A percentile compares a stretch with the other conserved stretches of the same genome.
phyloP scores from a whole-genome alignment of 2,329 filamentous ascomycete species.

The Epichloe festucae region DNA sequence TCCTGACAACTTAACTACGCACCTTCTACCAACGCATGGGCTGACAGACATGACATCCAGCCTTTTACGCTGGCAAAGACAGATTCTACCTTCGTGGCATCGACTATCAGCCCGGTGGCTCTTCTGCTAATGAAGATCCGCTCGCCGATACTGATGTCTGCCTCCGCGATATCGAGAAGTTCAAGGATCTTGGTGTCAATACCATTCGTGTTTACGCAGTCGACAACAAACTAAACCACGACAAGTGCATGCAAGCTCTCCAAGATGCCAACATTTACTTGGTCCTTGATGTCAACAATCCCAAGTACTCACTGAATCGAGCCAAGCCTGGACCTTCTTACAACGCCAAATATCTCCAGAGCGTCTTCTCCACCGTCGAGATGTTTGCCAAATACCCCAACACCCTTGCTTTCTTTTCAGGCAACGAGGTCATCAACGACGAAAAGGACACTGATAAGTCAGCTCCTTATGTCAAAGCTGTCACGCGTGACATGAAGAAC shows the following conservation, averaged over 20 bases:
- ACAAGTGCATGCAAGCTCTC: slow-evolving; percentile 71
- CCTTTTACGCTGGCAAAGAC: slow-evolving; percentile 39
- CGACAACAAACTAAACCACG: slow-evolving; percentile 73
- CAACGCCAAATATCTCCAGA: slow-evolving; percentile 73
- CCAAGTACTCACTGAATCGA: slow-evolving; percentile 78
- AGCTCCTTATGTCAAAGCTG: slow-evolving; percentile 66
- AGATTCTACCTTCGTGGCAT: slow-evolving; percentile 49
- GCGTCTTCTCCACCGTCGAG: slow-evolving; percentile 79
- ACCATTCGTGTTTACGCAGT: slow-evolving; percentile 86
- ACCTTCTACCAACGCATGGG: not conserved
- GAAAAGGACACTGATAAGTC: slow-evolving; percentile 46
- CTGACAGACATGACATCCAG: slow-evolving; percentile 18
- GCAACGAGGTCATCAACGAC: slow-evolving; percentile 70
- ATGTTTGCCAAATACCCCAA: slow-evolving; percentile 73
- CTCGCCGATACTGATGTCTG: slow-evolving; percentile 59
- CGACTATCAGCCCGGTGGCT: slow-evolving; percentile 51
- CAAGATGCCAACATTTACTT: slow-evolving; percentile 83
- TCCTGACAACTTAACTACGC: not conserved
- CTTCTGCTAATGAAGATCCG: slow-evolving; percentile 50
- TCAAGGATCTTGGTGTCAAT: slow-evolving; percentile 80
- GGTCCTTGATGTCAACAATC: slow-evolving; percentile 82
- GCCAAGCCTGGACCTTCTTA: slow-evolving; percentile 64
- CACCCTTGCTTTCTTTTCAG: slow-evolving; percentile 75
- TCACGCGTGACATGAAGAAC: slow-evolving; percentile 63
- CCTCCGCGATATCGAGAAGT: slow-evolving; percentile 66